Evolutionary conservation across 495 filamentous ascomycete species (phyloP), one percentile per base, ranked within the genome.

Genomic region (Penicillium robsamsonii): DNA sequence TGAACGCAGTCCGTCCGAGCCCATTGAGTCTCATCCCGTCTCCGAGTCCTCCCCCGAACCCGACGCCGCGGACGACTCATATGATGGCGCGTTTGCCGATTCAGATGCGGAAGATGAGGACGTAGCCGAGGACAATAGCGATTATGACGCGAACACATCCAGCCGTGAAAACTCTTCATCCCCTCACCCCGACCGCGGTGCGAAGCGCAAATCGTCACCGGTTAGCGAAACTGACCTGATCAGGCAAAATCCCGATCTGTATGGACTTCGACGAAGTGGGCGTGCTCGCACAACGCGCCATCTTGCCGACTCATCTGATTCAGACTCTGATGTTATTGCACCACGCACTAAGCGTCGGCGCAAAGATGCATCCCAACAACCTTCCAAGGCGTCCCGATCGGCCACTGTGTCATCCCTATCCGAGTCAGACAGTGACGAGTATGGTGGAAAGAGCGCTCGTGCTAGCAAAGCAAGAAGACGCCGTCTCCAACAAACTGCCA

Each of bases 241-340:
- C 60, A 79, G 84, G 59, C 86, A 91, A 65, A 92, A 98, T 68
- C 94, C 94, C n/a, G 94, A 97, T 67, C 76, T 98, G 18, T 98
- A 97, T 74, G 94, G 93, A 17, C 78, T 99, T 47, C 83, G 94
- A 57, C 82, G 94, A 67, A 98, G 94, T 76, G 92, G 79, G 63
- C 81, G 85, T 58, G 81, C 84, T 43, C 79, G 81, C 58, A 77
- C 76, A 43, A 70, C 64, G 24, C 71, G 70, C 68, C 66, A 69
- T 56, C 50, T 93, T 79, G 78, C 89, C 62, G 86, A 92, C 41
- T 88, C 83, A 52, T 88, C 90, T 15, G 90, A 86, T n/a, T 93
- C 72, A 0, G 76, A 79, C 18, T 78, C 75, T 2, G 76, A 78
- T 67, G 73, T 69, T 8, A 70, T 76, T 53, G 70, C 69, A 20